A percentile compares a stretch with the other conserved stretches of the same genome.
These are phyloP conservation scores for Tolypocladium guangdongense DNA, from an alignment of 2,329 filamentous ascomycete genomes.

Conservation along the genomic window DNA sequence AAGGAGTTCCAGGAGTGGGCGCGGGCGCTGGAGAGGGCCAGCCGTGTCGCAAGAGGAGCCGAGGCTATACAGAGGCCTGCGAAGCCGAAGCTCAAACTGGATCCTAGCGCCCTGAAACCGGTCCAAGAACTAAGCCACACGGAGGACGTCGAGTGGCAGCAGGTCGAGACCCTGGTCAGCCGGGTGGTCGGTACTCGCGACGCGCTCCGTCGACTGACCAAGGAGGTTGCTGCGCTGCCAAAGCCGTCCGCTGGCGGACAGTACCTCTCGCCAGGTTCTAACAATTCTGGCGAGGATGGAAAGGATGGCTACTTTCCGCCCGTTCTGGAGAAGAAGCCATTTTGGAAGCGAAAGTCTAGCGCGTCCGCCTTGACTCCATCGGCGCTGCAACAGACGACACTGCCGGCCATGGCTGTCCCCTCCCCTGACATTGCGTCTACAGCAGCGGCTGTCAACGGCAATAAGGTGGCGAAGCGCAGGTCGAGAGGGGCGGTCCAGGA, in stretches of 20 bases:
- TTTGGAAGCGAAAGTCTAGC: conserved; percentile 87
- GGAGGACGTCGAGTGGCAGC: conserved; percentile 77
- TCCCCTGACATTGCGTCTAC: conserved; percentile 25
- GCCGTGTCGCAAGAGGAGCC: conserved; percentile 49
- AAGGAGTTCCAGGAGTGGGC: conserved; percentile 87
- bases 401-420: conserved; percentile 31
- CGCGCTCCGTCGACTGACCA: conserved; percentile 74
- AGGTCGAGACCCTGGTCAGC: conserved; percentile 76
- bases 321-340: conserved; percentile 53
- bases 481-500: conserved; percentile 31
- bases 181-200: conserved; percentile 81
- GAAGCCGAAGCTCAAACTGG: conserved; percentile 15
- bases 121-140: conserved; percentile 27
- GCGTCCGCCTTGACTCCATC: conserved; percentile 31
- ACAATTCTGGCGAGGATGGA: conserved; percentile 12
- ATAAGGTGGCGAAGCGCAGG: conserved; percentile 21
- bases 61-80: conserved; percentile 24
- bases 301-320: conserved; percentile 43
- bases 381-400: conserved; percentile 25
- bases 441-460: conserved; percentile 18
- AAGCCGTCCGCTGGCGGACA: conserved; percentile 15
- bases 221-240: conserved; percentile 58
- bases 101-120: conserved; percentile 13
- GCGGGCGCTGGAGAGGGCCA: conserved; percentile 71
- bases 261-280: conserved; percentile 31